These are phyloP conservation scores for Xylariales sp. DNA, from an alignment of 2,329 filamentous ascomycete genomes.

Conservation along the genomic window DNA sequence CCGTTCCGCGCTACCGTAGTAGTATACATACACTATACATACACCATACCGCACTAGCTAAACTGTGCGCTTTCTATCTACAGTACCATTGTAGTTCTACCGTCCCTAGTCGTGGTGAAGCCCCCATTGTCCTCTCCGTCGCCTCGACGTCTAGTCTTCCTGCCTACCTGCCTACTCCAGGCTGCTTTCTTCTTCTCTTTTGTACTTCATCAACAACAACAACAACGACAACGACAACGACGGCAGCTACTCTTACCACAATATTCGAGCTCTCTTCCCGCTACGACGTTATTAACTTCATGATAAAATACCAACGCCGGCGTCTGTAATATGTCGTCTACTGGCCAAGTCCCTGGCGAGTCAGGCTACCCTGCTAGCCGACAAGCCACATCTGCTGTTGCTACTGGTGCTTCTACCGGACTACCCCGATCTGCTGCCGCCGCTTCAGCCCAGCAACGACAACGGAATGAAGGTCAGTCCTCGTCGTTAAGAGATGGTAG, in stretches of 20 bases:
- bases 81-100: background rate
- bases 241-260: background rate
- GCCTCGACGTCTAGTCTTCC: background rate
- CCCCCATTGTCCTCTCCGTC: slow-evolving; percentile 13
- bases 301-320: slow-evolving; percentile 3
- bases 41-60: background rate
- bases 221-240: background rate
- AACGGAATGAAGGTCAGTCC: slow-evolving; percentile 47
- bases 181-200: background rate
- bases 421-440: slow-evolving; percentile 34
- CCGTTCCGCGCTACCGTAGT: background rate
- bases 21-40: background rate
- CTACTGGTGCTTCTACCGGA: slow-evolving; percentile 16
- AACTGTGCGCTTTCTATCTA: background rate
- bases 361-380: slow-evolving; percentile 41
- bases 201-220: slow-evolving; percentile 2
- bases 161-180: background rate
- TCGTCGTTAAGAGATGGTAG: slow-evolving; percentile 18
- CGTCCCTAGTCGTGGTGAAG: background rate
- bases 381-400: slow-evolving; percentile 36
- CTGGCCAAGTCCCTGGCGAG: slow-evolving; percentile 41
- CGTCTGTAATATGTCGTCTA: slow-evolving; percentile 31
- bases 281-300: background rate
- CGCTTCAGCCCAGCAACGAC: slow-evolving; percentile 41
- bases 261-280: background rate